These are phyloP conservation scores for Davidsoniella eucalypti DNA, from an alignment of 2,329 filamentous ascomycete genomes.

Conservation along the genomic window DNA sequence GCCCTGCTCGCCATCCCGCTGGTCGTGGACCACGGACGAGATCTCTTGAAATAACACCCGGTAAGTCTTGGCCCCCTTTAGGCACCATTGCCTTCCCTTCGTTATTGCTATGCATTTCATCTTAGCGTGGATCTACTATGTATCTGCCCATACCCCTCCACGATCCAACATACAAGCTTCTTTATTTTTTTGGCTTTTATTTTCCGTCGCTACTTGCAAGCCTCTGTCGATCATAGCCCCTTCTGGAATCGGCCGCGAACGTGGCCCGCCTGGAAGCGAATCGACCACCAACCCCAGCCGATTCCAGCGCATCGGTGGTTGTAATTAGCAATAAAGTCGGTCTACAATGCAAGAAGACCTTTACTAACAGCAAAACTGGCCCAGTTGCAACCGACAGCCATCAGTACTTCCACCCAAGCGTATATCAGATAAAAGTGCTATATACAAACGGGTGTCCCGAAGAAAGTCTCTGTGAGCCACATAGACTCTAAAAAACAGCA, in stretches of 20 bases:
- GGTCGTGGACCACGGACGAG: too few relatives aligned
- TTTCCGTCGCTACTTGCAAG: background rate
- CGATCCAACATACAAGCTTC: conserved; percentile 1
- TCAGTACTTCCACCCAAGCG: background rate
- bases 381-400: background rate
- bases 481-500: too few relatives aligned
- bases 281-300: background rate
- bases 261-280: conserved; percentile 5
- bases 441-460: background rate
- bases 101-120: too few relatives aligned
- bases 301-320: background rate
- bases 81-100: too few relatives aligned
- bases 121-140: too few relatives aligned
- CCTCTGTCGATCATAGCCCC: background rate
- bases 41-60: too few relatives aligned
- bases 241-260: background rate
- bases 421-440: background rate
- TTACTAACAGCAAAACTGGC: background rate
- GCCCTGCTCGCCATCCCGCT: too few relatives aligned
- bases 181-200: background rate
- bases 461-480: background rate
- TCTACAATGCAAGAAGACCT: background rate
- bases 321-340: background rate
- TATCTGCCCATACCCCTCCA: background rate
- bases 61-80: too few relatives aligned